Evolutionary conservation across 164 flowering plant species (phyloP).

Genomic region (Pachysandra terminalis): DNA sequence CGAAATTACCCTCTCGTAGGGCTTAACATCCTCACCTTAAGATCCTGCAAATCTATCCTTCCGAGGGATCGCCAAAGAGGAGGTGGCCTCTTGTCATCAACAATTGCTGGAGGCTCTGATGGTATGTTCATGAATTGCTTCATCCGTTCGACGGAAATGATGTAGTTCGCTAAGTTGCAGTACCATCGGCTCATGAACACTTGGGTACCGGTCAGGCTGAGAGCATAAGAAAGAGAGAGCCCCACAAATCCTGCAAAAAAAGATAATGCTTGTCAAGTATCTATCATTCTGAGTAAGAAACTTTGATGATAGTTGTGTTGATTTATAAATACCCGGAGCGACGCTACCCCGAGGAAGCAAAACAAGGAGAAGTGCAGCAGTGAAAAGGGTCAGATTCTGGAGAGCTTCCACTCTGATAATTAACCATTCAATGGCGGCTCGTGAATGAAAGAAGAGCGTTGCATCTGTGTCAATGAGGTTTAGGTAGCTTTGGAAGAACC

Average conservation of each 20-base stretch:
- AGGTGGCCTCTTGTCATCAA: conserved; percentile 63
- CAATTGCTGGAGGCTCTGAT: conserved; percentile 67
- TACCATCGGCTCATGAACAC: conserved; percentile 62
- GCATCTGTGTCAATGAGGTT: conserved; percentile 74
- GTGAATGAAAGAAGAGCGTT: conserved; percentile 58
- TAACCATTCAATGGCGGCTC: conserved; percentile 78
- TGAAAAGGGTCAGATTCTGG: conserved; percentile 61
- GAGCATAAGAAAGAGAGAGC: conserved; percentile 81
- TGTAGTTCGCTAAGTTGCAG: conserved; percentile 62
- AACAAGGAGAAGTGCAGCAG: conserved; percentile 60
- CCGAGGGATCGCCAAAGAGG: conserved; percentile 78
- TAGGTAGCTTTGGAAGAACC: conserved; percentile 51
- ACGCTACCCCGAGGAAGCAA: conserved; percentile 51
- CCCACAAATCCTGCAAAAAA: conserved; percentile 74
- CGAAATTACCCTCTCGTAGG: too few species aligned
- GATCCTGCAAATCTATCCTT: conserved; percentile 56
- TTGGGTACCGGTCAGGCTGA: conserved; percentile 52
- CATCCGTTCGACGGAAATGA: conserved; percentile 82
- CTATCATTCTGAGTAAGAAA: too few species aligned
- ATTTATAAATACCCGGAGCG: conserved; percentile 49
- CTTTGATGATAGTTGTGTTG: neutral
- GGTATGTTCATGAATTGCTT: conserved; percentile 80
- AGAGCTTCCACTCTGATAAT: conserved; percentile 65
- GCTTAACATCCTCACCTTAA: conserved; percentile 41
- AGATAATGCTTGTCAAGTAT: too few species aligned